These are phyloP conservation scores for Aotearoamyces nothofagi DNA, from an alignment of 2,329 filamentous ascomycete species.

Conservation along the genomic window DNA sequence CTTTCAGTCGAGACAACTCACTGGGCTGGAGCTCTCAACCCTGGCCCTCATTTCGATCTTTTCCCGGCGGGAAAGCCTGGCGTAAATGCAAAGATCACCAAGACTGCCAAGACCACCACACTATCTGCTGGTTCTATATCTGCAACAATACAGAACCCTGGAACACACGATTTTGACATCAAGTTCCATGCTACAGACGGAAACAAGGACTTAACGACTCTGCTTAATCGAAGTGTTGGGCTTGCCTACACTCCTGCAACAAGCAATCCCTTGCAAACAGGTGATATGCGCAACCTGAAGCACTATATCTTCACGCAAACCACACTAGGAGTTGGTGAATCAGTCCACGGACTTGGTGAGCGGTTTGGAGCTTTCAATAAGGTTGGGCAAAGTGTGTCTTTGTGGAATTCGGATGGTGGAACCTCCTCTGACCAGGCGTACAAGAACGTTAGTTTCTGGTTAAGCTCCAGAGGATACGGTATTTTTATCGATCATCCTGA, in stretches of 20 bases:
- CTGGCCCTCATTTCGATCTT: conserved; percentile 40
- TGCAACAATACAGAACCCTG: conserved; percentile 32
- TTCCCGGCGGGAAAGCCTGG: conserved; percentile 34
- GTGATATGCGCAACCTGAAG: conserved; percentile 33
- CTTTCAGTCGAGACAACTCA: conserved; percentile 43
- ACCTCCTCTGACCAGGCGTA: conserved; percentile 57
- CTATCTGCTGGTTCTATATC: conserved; percentile 34
- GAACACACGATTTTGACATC: conserved; percentile 36
- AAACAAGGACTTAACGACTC: conserved; percentile 35
- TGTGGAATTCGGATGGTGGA: conserved; percentile 50
- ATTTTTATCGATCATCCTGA: conserved; percentile 61
- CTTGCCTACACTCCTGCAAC: conserved; percentile 39
- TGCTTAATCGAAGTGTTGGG: conserved; percentile 38
- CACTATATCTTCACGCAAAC: conserved; percentile 44
- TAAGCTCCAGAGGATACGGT: conserved; percentile 60
- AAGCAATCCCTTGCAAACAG: conserved; percentile 34
- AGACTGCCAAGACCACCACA: conserved; percentile 28
- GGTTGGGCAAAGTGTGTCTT: conserved; percentile 51
- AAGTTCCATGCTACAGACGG: conserved; percentile 34
- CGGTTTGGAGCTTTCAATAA: conserved; percentile 66
- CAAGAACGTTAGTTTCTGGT: conserved; percentile 57
- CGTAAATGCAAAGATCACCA: conserved; percentile 24
- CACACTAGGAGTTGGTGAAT: conserved; percentile 41
- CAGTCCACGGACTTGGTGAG: conserved; percentile 61
- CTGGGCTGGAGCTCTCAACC: conserved; percentile 35